These are phyloP conservation scores for Xylona heveae DNA, from an alignment of 495 filamentous ascomycete genomes.

Conservation along the genomic window DNA sequence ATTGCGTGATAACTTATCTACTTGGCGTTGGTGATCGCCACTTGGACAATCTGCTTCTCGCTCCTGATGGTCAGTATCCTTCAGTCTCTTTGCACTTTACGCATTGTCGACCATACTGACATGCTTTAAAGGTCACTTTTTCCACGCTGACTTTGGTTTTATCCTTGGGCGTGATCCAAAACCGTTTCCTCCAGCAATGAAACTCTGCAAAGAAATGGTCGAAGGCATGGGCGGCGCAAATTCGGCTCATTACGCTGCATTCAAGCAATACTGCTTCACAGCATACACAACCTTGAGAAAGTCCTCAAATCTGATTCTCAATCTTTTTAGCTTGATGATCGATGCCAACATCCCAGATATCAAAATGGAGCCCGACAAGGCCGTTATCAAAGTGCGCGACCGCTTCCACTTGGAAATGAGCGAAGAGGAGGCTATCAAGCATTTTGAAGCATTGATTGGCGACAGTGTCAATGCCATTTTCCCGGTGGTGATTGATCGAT, in stretches of 20 bases:
- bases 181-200: conserved; percentile 91
- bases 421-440: conserved; percentile 79
- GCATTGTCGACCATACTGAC: not conserved
- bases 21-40: conserved; percentile 96
- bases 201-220: conserved; percentile 93
- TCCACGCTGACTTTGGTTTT: conserved; percentile 96
- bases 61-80: conserved; percentile 38
- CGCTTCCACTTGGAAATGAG: conserved; percentile 79
- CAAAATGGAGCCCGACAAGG: conserved; percentile 74
- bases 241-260: conserved; percentile 60
- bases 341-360: conserved; percentile 95
- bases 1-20: conserved; percentile 97
- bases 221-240: conserved; percentile 85
- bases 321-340: conserved; percentile 90
- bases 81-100: no score
- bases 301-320: conserved; percentile 76
- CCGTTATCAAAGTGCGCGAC: conserved; percentile 84
- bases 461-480: conserved; percentile 75
- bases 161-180: conserved; percentile 96
- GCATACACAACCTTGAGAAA: conserved; percentile 85
- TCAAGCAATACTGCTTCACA: conserved; percentile 90
- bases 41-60: conserved; percentile 82
- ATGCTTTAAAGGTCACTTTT: conserved; percentile 44
- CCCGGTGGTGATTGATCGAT: conserved; percentile 80
- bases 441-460: conserved; percentile 72